Conservation (phyloP, 257 asterid species). For the Galeopsis tetrahit region DNA sequence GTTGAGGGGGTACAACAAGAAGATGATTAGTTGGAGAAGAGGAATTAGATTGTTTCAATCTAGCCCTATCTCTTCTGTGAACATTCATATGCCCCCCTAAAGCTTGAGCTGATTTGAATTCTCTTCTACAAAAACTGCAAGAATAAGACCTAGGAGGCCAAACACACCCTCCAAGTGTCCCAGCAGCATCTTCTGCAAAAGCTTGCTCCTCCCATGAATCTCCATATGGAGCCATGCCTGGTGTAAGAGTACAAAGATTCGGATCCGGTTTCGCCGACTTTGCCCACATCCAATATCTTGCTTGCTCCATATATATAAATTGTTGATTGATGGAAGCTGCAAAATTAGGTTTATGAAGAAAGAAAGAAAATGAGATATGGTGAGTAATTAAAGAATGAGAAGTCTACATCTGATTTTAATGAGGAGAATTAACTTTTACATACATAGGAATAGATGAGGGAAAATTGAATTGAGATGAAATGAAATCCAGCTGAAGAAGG, state of each 20-base stretch:
- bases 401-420: slow-evolving; percentile 43
- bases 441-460: slow-evolving; percentile 3
- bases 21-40: slow-evolving; percentile 34
- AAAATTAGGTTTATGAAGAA: neutral
- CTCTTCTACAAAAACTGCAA: slow-evolving; percentile 85
- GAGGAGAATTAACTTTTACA: slow-evolving; percentile 31
- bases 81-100: slow-evolving; percentile 97
- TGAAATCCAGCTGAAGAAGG: slow-evolving; percentile 41
- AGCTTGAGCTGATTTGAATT: slow-evolving; percentile 96
- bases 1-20: slow-evolving; percentile 43
- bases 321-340: neutral
- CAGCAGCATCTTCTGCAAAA: slow-evolving; percentile 89
- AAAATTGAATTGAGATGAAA: neutral
- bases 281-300: slow-evolving; percentile 73
- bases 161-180: slow-evolving; percentile 72
- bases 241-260: slow-evolving; percentile 20
- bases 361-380: neutral
- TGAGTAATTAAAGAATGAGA: slow-evolving; percentile 17
- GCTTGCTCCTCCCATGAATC: slow-evolving; percentile 98
- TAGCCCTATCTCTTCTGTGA: slow-evolving; percentile 90
- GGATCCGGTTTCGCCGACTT: slow-evolving; percentile 56
- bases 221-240: slow-evolving; percentile 37
- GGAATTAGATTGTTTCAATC: slow-evolving; percentile 65
- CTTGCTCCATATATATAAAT: slow-evolving; percentile 56
- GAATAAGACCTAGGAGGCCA: slow-evolving; percentile 98